These are phyloP conservation scores for Fusarium sterilihyphosum DNA, from an alignment of 2,329 filamentous ascomycete genomes.

Conservation along the genomic window DNA sequence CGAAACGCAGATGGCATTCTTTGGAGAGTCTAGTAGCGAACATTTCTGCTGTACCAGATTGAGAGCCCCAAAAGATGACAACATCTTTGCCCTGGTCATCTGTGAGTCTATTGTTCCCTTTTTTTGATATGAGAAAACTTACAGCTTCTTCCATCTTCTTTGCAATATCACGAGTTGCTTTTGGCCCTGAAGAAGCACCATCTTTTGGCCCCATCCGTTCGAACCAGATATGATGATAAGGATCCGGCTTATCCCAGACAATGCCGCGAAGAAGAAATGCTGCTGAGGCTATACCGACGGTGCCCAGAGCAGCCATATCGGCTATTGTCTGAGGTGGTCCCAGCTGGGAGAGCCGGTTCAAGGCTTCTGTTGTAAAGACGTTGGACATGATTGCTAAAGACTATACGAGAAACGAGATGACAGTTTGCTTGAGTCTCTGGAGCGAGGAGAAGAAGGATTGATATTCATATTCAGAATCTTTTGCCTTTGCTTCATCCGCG, in stretches of 20 bases:
- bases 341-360: constrained; percentile 32
- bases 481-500: not conserved
- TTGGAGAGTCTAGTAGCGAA: constrained; percentile 89
- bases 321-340: constrained; percentile 35
- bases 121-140: not conserved
- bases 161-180: constrained; percentile 57
- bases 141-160: constrained; percentile 46
- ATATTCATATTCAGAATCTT: constrained; percentile 21
- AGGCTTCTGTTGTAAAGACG: constrained; percentile 32
- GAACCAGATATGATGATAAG: constrained; percentile 58
- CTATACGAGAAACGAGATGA: not conserved
- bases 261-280: constrained; percentile 55
- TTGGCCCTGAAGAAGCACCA: constrained; percentile 36
- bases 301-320: constrained; percentile 41
- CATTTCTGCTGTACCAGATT: constrained; percentile 94
- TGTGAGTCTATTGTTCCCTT: not conserved
- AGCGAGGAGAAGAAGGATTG: not conserved
- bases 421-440: not conserved
- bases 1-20: constrained; percentile 88
- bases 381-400: constrained; percentile 27
- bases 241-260: constrained; percentile 60
- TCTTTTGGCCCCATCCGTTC: constrained; percentile 55
- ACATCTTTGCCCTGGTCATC: constrained; percentile 73
- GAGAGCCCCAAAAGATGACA: constrained; percentile 93
- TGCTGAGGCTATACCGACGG: constrained; percentile 34